Evolutionary conservation across 148 eudicot genomes (phyloP).

Genomic region (Simmondsia chinensis): DNA sequence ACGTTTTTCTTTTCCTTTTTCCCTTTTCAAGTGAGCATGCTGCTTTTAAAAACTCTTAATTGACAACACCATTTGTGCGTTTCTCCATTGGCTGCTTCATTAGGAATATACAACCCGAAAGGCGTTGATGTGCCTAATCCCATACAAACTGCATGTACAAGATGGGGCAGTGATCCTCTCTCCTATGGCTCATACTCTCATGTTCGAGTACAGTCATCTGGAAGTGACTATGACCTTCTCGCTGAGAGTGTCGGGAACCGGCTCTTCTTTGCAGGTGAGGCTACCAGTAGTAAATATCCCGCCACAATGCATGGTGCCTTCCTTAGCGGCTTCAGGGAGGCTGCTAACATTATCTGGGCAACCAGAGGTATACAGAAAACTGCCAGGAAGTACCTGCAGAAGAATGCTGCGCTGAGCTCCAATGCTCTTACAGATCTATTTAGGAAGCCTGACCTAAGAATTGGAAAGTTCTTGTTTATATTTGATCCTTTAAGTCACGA

Average conservation of each 20-base stretch:
- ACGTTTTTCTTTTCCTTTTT: neutral
- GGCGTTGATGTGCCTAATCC: slow-evolving; percentile 81
- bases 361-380: slow-evolving; percentile 26
- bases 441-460: slow-evolving; percentile 59
- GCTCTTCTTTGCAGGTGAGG: slow-evolving; percentile 86
- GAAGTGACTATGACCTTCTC: slow-evolving; percentile 68
- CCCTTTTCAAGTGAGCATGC: neutral
- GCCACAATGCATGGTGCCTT: slow-evolving; percentile 98
- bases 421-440: slow-evolving; percentile 45
- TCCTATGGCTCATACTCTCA: slow-evolving; percentile 91
- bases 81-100: slow-evolving; percentile 4
- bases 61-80: neutral
- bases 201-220: slow-evolving; percentile 65
- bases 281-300: slow-evolving; percentile 69
- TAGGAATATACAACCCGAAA: slow-evolving; percentile 79
- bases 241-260: slow-evolving; percentile 65
- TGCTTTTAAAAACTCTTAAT: slow-evolving; percentile 5
- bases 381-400: slow-evolving; percentile 31
- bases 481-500: slow-evolving; percentile 50
- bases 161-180: slow-evolving; percentile 80
- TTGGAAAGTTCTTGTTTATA: slow-evolving; percentile 52
- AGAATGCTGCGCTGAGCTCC: slow-evolving; percentile 28
- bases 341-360: slow-evolving; percentile 50
- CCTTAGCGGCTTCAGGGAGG: slow-evolving; percentile 84
- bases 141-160: slow-evolving; percentile 70